Evolutionary conservation across 495 filamentous ascomycete species (phyloP).

Genomic region (Achaetomiella virescens): DNA sequence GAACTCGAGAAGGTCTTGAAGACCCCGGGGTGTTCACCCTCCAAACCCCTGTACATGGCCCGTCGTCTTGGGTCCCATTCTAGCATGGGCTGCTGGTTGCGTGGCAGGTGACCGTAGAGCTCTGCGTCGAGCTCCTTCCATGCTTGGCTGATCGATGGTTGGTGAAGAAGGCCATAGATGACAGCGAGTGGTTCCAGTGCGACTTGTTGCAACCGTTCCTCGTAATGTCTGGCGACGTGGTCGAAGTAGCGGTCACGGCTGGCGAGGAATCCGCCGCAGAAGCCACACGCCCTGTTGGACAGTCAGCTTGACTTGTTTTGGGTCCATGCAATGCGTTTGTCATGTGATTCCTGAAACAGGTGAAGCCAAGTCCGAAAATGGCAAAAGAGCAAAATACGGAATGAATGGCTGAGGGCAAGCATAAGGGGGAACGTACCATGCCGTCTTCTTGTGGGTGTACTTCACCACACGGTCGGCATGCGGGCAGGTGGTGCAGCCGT

Average conservation of each 20-base stretch:
- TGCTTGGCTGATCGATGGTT: conserved; percentile 40
- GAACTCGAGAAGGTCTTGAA: conserved; percentile 47
- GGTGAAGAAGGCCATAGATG: conserved; percentile 46
- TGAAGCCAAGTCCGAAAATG: background rate
- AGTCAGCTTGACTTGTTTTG: conserved; percentile 7
- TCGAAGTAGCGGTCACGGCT: conserved; percentile 46
- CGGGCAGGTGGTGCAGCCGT: conserved; percentile 44
- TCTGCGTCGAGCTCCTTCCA: conserved; percentile 39
- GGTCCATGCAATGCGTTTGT: conserved; percentile 11
- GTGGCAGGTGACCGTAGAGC: conserved; percentile 37
- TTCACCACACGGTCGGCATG: conserved; percentile 42
- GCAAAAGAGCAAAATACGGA: background rate
- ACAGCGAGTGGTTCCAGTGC: conserved; percentile 45
- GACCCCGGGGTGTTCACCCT: conserved; percentile 43
- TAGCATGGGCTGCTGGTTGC: conserved; percentile 39
- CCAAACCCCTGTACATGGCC: conserved; percentile 46
- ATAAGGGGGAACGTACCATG: conserved; percentile 21
- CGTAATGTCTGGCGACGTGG: conserved; percentile 46
- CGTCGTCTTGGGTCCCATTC: conserved; percentile 41
- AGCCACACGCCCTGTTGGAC: conserved; percentile 37
- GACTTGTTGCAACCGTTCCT: conserved; percentile 40
- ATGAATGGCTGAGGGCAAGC: background rate
- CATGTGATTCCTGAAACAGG: background rate
- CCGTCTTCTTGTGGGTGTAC: conserved; percentile 30
- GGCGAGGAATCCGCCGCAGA: conserved; percentile 43